Evolutionary conservation across 2,329 filamentous ascomycete species (phyloP), one percentile per base, ranked within the genome.

Genomic region (Claviceps purpurea): DNA sequence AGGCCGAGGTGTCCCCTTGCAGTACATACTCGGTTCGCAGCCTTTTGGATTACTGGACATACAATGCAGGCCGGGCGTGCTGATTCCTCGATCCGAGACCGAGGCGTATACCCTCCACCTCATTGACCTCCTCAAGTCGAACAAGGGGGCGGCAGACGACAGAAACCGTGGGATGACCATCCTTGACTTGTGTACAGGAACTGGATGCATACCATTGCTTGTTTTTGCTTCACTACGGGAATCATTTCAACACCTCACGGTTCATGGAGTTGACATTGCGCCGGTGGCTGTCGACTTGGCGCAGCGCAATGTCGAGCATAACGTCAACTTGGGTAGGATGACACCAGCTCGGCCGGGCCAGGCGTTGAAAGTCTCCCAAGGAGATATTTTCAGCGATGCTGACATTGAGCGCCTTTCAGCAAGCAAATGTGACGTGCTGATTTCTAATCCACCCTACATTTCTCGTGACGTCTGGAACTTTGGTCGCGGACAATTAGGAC

Each of bases 361-460:
- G 46, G 56, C 41, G 11, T 60, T 81, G 4, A 54, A 56, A 1
- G 81, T 85, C 55, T 59, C 65, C 16, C 62, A 67, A 18, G 75
- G 71, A 1, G 69, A 81, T 54, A 65, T 82, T 14, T 79, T 81
- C 55, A 61, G 63, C 6, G 66, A 73, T 16, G 61, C 58, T 38
- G 68, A 67, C 55, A 64, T 73, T 50, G 44, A 55, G 3, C 37
- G 52, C 2, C 54, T 69, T 2, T 45, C 61, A 1, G 43, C 45
- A 8, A 50, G 47, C 16, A 57, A 40, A 3, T 76, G 65, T 61
- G 82, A 94, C 56, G 69, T 97, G 4, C 68, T 98, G 1, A 78
- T 93, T 39, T 86, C 86, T 1, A 98, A 98, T 61, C 93, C 93
- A 16, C 93, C 93, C 0, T 97, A 97, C 64, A 84, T 97, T 49